Conservation (phyloP, 257 asterid species). For the Solanum pimpinellifolium region DNA sequence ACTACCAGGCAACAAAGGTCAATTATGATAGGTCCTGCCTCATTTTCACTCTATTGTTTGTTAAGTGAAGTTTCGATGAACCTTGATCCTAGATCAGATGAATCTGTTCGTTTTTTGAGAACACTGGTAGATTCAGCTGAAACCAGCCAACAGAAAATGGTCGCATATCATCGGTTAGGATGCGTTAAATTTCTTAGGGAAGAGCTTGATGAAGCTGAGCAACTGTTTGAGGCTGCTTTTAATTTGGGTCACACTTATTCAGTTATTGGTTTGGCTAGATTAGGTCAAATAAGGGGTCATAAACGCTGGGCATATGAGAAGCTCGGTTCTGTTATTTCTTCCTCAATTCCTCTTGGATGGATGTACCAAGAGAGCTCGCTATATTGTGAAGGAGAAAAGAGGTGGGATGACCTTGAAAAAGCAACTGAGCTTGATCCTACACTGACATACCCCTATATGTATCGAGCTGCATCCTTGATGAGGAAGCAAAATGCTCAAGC, state of each 20-base stretch:
- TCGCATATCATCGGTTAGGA: conserved; percentile 77
- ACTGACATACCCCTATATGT: conserved; percentile 93
- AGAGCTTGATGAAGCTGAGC: conserved; percentile 68
- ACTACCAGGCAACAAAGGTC: conserved; percentile 54
- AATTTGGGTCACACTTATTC: conserved; percentile 78
- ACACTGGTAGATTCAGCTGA: conserved; percentile 60
- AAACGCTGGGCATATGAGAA: conserved; percentile 43
- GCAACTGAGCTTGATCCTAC: conserved; percentile 94
- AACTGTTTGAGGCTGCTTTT: conserved; percentile 58
- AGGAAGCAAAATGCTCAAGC: conserved; percentile 60
- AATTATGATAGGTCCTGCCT: conserved; percentile 62
- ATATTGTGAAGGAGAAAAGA: conserved; percentile 51
- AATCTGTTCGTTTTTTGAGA: conserved; percentile 42
- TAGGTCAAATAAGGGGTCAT: conserved; percentile 42
- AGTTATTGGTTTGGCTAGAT: conserved; percentile 63
- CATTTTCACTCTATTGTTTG: conserved; percentile 76
- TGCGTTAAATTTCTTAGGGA: conserved; percentile 52
- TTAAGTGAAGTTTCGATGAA: conserved; percentile 70
- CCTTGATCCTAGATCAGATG: conserved; percentile 68
- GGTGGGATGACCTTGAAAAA: conserved; percentile 55
- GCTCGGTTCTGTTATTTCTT: conserved; percentile 56
- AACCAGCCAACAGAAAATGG: conserved; percentile 54
- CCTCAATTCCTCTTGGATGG: conserved; percentile 76
- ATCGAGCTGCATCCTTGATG: conserved; percentile 91
- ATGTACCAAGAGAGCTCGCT: conserved; percentile 96